These are phyloP conservation scores for Nemania abortiva DNA, from an alignment of 2,329 filamentous ascomycete genomes.

Conservation along the genomic window DNA sequence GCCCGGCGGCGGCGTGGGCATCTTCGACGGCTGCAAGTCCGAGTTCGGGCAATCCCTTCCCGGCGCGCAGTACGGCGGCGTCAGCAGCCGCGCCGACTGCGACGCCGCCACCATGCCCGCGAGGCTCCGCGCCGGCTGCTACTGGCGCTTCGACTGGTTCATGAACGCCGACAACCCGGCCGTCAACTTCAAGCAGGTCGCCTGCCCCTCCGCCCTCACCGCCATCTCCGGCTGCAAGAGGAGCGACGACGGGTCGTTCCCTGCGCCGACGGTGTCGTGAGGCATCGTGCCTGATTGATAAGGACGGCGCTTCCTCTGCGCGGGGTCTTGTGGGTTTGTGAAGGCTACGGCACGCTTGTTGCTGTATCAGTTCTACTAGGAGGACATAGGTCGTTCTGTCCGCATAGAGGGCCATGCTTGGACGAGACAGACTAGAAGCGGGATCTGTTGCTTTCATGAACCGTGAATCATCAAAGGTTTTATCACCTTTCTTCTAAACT, in stretches of 20 bases:
- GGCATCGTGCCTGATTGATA: background rate
- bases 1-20: slow-evolving; percentile 63
- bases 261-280: background rate
- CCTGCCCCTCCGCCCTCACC: slow-evolving; percentile 60
- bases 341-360: too few species aligned
- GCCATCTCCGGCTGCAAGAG: slow-evolving; percentile 57
- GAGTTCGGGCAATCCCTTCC: slow-evolving; percentile 56
- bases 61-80: slow-evolving; percentile 62
- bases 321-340: too few species aligned
- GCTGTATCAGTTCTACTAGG: too few species aligned
- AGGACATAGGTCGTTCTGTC: too few species aligned
- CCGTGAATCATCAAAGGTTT: background rate
- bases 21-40: slow-evolving; percentile 59
- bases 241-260: slow-evolving; percentile 43
- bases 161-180: slow-evolving; percentile 61
- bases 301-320: background rate
- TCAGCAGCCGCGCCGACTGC: slow-evolving; percentile 58
- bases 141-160: slow-evolving; percentile 68
- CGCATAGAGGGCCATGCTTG: background rate
- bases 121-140: slow-evolving; percentile 59
- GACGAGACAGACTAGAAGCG: background rate
- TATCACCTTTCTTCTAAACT: background rate
- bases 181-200: slow-evolving; percentile 60
- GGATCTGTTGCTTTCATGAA: background rate
- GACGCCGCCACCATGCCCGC: slow-evolving; percentile 55